Conservation (phyloP, 805 yeast genomes). For the Lipomyces chichibuensis region DNA sequence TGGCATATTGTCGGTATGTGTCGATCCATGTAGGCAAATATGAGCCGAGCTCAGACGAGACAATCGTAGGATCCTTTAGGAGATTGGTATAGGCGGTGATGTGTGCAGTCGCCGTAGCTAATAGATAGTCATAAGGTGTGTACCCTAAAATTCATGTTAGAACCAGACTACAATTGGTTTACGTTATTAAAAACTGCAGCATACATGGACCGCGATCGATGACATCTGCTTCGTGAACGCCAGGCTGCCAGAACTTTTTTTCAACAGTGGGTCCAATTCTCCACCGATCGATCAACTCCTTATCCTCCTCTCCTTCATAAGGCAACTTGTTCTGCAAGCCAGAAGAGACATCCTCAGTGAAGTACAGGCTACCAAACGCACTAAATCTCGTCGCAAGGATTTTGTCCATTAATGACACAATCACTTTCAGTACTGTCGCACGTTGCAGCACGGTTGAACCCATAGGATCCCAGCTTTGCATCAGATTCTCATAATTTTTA, state of each 20-base stretch:
- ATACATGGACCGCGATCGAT: constrained; percentile 78
- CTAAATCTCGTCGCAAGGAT: constrained; percentile 64
- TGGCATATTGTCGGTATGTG: constrained; percentile 64
- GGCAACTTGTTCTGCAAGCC: constrained; percentile 49
- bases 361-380: constrained; percentile 80
- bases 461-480: constrained; percentile 89
- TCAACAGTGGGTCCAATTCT: constrained; percentile 89
- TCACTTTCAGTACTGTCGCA: constrained; percentile 63
- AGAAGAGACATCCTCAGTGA: constrained; percentile 65
- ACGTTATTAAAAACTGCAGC: background rate
- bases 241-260: constrained; percentile 71
- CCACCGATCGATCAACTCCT: constrained; percentile 68
- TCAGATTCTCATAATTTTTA: constrained; percentile 65
- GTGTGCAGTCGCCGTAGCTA: constrained; percentile 67
- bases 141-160: constrained; percentile 8
- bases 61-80: constrained; percentile 58
- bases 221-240: constrained; percentile 55
- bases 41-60: constrained; percentile 44
- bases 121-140: constrained; percentile 64
- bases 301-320: constrained; percentile 66
- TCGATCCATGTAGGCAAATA: constrained; percentile 35
- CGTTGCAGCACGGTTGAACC: constrained; percentile 53
- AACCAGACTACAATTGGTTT: background rate
- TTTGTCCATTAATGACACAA: constrained; percentile 66
- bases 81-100: constrained; percentile 61